phyloP scores from a whole-genome alignment of 441 rosid genomes.

The Flueggea neowawraea region DNA sequence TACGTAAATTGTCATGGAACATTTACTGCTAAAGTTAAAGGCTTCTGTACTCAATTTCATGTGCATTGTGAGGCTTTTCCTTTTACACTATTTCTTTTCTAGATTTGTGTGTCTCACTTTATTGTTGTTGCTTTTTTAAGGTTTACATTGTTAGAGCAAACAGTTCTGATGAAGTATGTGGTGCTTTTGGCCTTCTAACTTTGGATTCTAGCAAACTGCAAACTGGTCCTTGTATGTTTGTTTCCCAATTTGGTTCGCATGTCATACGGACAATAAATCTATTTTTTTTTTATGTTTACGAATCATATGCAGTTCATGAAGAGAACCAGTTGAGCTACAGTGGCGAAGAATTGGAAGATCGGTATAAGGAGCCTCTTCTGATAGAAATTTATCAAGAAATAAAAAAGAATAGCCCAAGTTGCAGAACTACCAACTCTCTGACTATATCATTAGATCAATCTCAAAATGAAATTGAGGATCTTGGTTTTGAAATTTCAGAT shows the following conservation, averaged over 20 bases:
- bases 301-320: constrained; percentile 3
- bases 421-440: neutral
- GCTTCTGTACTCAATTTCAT: too few relatives aligned
- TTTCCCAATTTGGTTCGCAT: neutral
- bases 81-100: too few relatives aligned
- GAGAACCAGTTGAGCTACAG: constrained; percentile 10
- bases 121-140: constrained; percentile 10
- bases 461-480: constrained; percentile 14
- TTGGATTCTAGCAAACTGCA: constrained; percentile 21
- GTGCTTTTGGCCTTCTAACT: constrained; percentile 38
- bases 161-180: constrained; percentile 34
- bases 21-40: too few relatives aligned
- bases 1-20: too few relatives aligned
- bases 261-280: neutral
- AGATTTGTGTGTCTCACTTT: too few relatives aligned
- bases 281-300: neutral
- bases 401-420: constrained; percentile 8
- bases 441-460: constrained; percentile 16
- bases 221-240: constrained; percentile 20
- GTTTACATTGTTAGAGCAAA: constrained; percentile 41
- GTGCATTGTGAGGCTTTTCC: too few relatives aligned
- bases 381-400: constrained; percentile 9
- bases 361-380: constrained; percentile 12
- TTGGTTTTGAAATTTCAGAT: constrained; percentile 16
- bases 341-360: constrained; percentile 13